Evolutionary conservation across 2,329 filamentous ascomycete genomes (phyloP).

Genomic region (Ophiostoma himal-ulmi): DNA sequence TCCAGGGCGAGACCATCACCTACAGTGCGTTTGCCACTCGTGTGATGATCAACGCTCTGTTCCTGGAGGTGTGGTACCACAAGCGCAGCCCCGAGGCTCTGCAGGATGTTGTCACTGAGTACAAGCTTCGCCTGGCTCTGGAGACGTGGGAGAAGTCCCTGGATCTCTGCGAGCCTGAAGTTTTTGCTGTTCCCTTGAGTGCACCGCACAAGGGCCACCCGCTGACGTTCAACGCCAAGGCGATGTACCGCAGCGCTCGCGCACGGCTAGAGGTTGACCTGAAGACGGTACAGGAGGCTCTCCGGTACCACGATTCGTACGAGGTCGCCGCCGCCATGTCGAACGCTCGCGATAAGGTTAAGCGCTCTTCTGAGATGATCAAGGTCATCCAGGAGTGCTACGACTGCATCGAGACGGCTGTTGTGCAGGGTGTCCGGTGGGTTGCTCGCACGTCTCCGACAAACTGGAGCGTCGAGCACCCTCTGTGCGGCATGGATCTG

Average conservation of each 20-base stretch:
- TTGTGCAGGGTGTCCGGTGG: conserved; percentile 91
- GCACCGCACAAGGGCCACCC: conserved; percentile 95
- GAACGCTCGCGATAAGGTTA: conserved; percentile 84
- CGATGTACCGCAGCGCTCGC: conserved; percentile 90
- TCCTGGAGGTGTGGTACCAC: conserved; percentile 98
- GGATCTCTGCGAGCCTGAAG: conserved; percentile 86
- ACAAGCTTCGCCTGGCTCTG: conserved; percentile 89
- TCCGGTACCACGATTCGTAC: conserved; percentile 94
- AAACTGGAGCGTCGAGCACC: conserved; percentile 98
- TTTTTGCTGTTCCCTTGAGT: conserved; percentile 79
- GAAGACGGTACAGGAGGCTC: conserved; percentile 90
- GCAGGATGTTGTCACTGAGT: conserved; percentile 95
- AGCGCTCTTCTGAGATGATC: conserved; percentile 94
- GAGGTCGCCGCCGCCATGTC: conserved; percentile 97
- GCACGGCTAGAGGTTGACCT: conserved; percentile 90
- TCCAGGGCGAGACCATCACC: conserved; percentile 81
- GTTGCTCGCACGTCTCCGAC: conserved; percentile 95
- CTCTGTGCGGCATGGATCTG: conserved; percentile 89
- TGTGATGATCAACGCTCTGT: conserved; percentile 97
- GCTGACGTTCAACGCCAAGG: conserved; percentile 96
- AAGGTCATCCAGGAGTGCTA: conserved; percentile 98
- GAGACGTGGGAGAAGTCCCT: conserved; percentile 99
- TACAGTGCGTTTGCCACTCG: conserved; percentile 97
- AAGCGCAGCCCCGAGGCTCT: conserved; percentile 96
- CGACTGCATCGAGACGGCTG: conserved; percentile 94